Evolutionary conservation across 2,329 filamentous ascomycete genomes (phyloP), one percentile per base, ranked within the genome.

Genomic region (Ramichloridium luteum): DNA sequence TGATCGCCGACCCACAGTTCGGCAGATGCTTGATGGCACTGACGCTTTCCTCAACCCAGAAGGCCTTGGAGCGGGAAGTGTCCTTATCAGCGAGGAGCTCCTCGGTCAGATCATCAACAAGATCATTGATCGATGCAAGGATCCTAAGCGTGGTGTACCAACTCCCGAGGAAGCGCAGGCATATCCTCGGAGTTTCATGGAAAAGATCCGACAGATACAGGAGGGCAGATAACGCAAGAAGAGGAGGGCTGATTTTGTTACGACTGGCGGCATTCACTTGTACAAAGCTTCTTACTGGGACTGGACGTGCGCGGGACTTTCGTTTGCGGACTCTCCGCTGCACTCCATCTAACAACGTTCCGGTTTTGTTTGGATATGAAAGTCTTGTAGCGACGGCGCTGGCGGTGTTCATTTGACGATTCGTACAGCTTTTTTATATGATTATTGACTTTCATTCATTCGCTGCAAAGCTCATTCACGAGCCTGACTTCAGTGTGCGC

Each of bases 21-120:
- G 61, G 5, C 62, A 75, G 36, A 57, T 78, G 22, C 59, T 78
- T 6, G 55, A 60, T 30, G 61, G 66, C n/a, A 48, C 56, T 5
- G 71, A 77, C 43, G 58, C 63, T 2, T 77, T 72, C 43, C 48
- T 77, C 33, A 67, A 72, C 40, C 73, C 74, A 0, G 72, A 75
- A 30, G 53, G 56, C 4, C 49, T 51, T 3, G 49, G 58, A 8
- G 53, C 59, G 14, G 61, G 61, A 22, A 58, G 53, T 35, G 67
- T 65, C 31, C 63, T 53, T 36, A 69, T 67, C 40, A 70, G 54
- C 9, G 64, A 74, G 47, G 70, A 74, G n/a, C 58, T 76, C 47
- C 57, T 77, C 4, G 65, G 61, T 2, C 64, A 72, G 40, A 71
- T 77, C 17, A 63, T 77, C 40, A 60, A 62, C 31, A 68, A 70